These are phyloP conservation scores for Melastoma malabathricum DNA, from an alignment of 345 rosid genomes.

Conservation along the genomic window DNA sequence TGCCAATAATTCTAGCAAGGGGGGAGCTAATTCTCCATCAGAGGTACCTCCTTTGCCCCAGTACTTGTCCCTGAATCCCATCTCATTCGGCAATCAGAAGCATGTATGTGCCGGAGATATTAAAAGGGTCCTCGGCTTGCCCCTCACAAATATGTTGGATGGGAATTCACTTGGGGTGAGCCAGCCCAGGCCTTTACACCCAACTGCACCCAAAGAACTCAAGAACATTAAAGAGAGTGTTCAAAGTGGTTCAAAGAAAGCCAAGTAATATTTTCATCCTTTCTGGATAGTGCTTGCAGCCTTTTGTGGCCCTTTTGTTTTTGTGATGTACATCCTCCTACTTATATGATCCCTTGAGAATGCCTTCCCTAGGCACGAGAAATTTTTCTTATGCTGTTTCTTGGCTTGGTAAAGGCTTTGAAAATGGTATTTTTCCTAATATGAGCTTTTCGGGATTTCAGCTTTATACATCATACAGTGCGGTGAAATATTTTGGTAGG, in stretches of 20 bases:
- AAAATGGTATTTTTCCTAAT: no score
- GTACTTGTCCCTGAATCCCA: conserved; percentile 63
- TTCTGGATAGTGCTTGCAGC: background rate
- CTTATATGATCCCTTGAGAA: no score
- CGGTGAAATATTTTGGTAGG: no score
- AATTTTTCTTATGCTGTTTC: no score
- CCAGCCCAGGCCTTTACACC: conserved; percentile 44
- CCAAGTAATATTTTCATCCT: conserved; percentile 33
- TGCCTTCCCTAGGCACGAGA: no score
- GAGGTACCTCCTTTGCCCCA: conserved; percentile 57
- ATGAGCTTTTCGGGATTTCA: no score
- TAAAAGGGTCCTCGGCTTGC: conserved; percentile 57
- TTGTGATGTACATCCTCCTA: no score
- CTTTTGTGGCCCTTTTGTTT: background rate
- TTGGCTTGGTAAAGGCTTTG: no score
- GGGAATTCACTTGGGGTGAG: conserved; percentile 54
- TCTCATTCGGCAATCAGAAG: conserved; percentile 53
- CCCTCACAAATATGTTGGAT: conserved; percentile 45
- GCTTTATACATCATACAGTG: no score
- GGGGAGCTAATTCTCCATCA: conserved; percentile 28
- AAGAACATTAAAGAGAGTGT: conserved; percentile 82
- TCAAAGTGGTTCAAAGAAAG: conserved; percentile 58
- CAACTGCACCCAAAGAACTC: conserved; percentile 67
- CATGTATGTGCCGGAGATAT: conserved; percentile 65
- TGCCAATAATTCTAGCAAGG: conserved; percentile 43